These are phyloP conservation scores for Psidium guajava DNA, from an alignment of 345 rosid genomes.

Conservation along the genomic window DNA sequence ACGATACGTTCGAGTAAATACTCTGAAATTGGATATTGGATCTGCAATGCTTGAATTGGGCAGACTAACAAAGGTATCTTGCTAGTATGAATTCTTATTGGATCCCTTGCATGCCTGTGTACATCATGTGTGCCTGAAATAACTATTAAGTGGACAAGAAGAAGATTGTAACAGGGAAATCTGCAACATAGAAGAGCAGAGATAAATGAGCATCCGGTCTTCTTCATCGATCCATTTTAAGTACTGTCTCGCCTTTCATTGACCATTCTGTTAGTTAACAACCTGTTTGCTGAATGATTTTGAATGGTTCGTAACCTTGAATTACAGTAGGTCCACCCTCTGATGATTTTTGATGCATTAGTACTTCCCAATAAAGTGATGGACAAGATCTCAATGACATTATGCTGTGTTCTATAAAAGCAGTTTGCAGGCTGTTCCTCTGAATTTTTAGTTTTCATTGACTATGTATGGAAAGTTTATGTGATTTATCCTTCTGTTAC, in stretches of 20 bases:
- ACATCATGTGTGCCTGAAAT: neutral
- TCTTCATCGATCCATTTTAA: neutral
- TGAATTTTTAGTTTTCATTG: neutral
- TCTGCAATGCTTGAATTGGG: constrained; percentile 52
- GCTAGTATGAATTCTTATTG: neutral
- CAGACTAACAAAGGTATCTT: constrained; percentile 42
- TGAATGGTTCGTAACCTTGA: neutral
- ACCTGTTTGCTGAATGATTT: neutral
- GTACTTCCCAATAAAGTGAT: neutral
- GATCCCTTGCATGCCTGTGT: neutral
- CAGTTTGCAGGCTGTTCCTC: neutral
- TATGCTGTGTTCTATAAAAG: neutral
- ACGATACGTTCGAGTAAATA: constrained; percentile 80
- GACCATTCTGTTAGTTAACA: neutral
- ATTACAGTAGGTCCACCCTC: neutral
- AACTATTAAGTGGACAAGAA: neutral
- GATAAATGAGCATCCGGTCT: neutral
- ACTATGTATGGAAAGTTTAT: neutral
- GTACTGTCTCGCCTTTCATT: neutral
- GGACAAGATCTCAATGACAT: neutral
- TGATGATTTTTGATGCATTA: neutral
- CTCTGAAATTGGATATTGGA: constrained; percentile 60
- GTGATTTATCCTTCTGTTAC: neutral
- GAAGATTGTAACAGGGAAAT: neutral
- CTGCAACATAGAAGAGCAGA: neutral